These are phyloP conservation scores for Neckera pumila DNA, from an alignment of 225 moss, liverwort and hornwort genomes.

Conservation along the genomic window DNA sequence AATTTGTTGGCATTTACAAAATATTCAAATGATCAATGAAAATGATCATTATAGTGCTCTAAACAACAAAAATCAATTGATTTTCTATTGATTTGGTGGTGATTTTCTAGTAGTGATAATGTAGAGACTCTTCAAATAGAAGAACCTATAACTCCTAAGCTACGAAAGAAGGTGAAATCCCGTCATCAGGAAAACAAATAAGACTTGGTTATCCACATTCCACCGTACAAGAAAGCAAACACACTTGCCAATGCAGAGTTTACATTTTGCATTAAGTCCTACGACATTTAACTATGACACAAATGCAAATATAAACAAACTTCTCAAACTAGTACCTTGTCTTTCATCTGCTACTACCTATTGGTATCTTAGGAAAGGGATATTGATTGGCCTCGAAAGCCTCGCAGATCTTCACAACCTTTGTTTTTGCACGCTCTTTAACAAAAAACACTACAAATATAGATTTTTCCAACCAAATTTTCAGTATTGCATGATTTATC, in stretches of 20 bases:
- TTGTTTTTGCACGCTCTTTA: conserved; percentile 87
- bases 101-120: no score
- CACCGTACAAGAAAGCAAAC: background rate
- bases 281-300: background rate
- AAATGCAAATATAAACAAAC: background rate
- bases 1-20: no score
- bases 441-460: conserved; percentile 96
- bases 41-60: no score
- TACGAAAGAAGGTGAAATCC: background rate
- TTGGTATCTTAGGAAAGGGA: conserved; percentile 83
- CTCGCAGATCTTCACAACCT: conserved; percentile 91
- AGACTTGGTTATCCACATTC: background rate
- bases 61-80: no score
- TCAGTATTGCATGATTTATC: background rate
- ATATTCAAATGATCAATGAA: no score
- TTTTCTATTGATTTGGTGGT: no score
- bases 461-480: conserved; percentile 66
- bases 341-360: conserved; percentile 73
- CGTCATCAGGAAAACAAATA: background rate
- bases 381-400: conserved; percentile 96
- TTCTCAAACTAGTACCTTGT: conserved; percentile 35
- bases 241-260: background rate
- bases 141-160: background rate
- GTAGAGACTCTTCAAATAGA: background rate
- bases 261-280: background rate